These are phyloP conservation scores for Nissolia schottii DNA, from an alignment of 306 rosid species.

Conservation along the genomic window DNA sequence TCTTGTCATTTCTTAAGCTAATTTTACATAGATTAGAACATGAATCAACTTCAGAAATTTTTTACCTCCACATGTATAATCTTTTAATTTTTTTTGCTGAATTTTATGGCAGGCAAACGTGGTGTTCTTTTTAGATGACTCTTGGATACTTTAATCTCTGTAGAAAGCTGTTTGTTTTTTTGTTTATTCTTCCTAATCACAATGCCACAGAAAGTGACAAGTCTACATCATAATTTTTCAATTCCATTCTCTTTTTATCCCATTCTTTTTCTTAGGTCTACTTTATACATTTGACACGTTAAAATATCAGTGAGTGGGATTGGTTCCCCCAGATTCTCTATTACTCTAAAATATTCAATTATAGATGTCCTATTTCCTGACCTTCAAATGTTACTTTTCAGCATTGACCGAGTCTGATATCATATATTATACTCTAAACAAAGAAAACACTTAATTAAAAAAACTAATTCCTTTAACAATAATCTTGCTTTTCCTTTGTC, in stretches of 20 bases:
- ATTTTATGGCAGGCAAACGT: background rate
- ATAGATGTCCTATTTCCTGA: background rate
- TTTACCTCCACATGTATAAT: background rate
- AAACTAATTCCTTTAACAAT: background rate
- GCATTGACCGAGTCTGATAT: background rate
- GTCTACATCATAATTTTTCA: background rate
- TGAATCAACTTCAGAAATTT: background rate
- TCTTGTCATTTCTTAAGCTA: background rate
- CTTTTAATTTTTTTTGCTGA: background rate
- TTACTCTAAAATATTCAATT: background rate
- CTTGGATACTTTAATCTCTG: background rate
- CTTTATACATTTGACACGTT: background rate
- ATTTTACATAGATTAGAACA: background rate
- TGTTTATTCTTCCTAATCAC: background rate
- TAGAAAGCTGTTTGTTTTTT: background rate
- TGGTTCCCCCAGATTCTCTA: background rate
- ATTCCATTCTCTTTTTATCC: background rate
- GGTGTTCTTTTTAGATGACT: background rate
- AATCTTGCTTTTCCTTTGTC: background rate
- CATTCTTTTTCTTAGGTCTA: background rate
- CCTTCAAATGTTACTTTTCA: slow-evolving; percentile 5
- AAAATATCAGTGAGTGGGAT: background rate
- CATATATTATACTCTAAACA: background rate
- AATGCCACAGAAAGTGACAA: background rate
- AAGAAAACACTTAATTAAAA: background rate